phyloP scores from a whole-genome alignment of 768 basidiomycete species.

The Russula emetica region DNA sequence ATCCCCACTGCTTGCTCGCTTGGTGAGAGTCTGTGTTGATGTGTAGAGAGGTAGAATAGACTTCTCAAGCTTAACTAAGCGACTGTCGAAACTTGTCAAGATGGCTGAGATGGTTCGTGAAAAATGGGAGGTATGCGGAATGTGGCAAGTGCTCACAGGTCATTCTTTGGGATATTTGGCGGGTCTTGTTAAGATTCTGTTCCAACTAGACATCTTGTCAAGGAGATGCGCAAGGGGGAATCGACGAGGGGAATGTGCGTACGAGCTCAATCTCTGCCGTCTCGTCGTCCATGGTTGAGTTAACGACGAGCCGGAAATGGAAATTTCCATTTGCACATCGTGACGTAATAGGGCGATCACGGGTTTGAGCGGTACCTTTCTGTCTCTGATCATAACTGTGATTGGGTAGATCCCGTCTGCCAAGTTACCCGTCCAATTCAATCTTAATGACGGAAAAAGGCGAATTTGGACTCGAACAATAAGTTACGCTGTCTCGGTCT shows the following conservation, averaged over 20 bases:
- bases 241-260: not conserved
- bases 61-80: slow-evolving; percentile 79
- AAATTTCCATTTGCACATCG: not conserved
- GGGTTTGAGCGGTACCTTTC: too few relatives aligned
- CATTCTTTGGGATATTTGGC: slow-evolving; percentile 82
- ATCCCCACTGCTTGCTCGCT: slow-evolving; percentile 61
- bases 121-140: not conserved
- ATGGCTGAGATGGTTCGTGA: slow-evolving; percentile 53
- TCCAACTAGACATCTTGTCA: slow-evolving; percentile 51
- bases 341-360: too few relatives aligned
- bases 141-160: slow-evolving; percentile 51
- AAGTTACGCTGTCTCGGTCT: too few relatives aligned
- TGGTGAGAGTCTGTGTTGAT: slow-evolving; percentile 70
- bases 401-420: too few relatives aligned
- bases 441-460: too few relatives aligned
- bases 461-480: too few relatives aligned
- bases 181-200: slow-evolving; percentile 83
- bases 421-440: too few relatives aligned
- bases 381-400: too few relatives aligned
- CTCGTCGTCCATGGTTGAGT: slow-evolving; percentile 50
- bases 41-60: slow-evolving; percentile 80
- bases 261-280: slow-evolving; percentile 61
- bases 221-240: not conserved
- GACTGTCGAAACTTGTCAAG: slow-evolving; percentile 77
- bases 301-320: not conserved